Base-by-base conservation (phyloP, 176 grass and related monocot species). In the Triticum urartu region DNA sequence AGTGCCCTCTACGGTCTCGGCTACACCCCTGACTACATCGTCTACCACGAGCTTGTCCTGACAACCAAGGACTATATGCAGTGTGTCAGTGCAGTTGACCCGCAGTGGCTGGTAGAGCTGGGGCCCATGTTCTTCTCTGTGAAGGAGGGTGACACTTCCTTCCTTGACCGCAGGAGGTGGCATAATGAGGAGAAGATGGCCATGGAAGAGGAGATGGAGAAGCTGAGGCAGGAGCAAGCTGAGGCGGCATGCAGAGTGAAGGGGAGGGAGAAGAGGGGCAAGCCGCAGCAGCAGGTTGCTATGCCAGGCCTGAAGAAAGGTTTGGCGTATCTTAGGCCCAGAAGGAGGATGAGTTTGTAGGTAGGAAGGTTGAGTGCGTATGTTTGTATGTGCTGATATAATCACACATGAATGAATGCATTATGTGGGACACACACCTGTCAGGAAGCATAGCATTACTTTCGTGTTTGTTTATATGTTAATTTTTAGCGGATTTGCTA, bases 21-120 rank as follows among this genome's bases (percentile, higher is more conserved):
- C 13, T 97, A 97, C 61, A 92, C 94, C 22, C 92, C 94, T 7
- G 94, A 97, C 86, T 84, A 97, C 7, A 87, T 93, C 3, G 95
- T 97, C 59, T 97, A 97, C 76, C 95, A 97, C 6, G 95, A 98
- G 64, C 93, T 98, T 56, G 87, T 98, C 25, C 93, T 98, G 30
- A 95, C 95, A 5, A 90, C 93, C 18, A 98, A 98, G 72, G 95
- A 98, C 77, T 98, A 98, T 72, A 98, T 98, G 95, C 95, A 98
- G 72, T 98, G 95, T 7, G 95, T 93, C 75, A 98, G 87, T 0
- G 93, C 95, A 4, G 93, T 98, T 3, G 95, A 98, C 73, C 95
- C 95, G 0, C 89, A 98, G 38, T 95, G 95, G 95, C 80, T 98
- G 48, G 93, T 93, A 1, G 95, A 98, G 79, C 52, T 98, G 68